A percentile compares a stretch with the other conserved stretches of the same genome.
These are phyloP conservation scores for Scheffersomyces illinoinensis DNA, from an alignment of 1,139 yeast genomes.

Conservation along the genomic window DNA sequence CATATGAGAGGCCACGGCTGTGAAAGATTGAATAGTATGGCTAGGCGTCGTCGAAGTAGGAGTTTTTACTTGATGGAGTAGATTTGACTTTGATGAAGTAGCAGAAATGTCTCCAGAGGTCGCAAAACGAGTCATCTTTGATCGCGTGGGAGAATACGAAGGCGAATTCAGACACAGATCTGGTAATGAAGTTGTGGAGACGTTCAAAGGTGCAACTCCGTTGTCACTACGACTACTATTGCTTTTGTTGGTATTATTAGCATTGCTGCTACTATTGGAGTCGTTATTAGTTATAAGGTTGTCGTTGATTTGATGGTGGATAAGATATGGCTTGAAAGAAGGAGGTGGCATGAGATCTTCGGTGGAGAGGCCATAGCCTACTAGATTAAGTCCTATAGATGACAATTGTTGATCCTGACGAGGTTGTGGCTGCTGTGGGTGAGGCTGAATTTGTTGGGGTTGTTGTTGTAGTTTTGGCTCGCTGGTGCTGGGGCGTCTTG, in stretches of 20 bases:
- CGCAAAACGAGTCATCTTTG: neutral
- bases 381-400: constrained; percentile 21
- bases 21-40: constrained; percentile 33
- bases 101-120: neutral
- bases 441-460: neutral
- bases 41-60: constrained; percentile 4
- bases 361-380: constrained; percentile 26
- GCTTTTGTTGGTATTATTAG: neutral
- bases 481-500: constrained; percentile 6
- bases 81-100: neutral
- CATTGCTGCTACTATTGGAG: neutral
- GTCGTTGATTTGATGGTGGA: neutral
- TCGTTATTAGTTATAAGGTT: neutral
- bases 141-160: neutral
- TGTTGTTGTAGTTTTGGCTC: neutral
- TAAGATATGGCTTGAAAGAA: constrained; percentile 5
- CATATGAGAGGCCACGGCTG: constrained; percentile 30
- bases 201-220: neutral
- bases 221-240: neutral
- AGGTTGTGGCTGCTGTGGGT: neutral
- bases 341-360: constrained; percentile 31
- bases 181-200: constrained; percentile 11
- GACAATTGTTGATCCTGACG: constrained; percentile 10
- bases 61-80: neutral
- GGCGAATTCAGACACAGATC: neutral